A percentile compares a stretch with the other conserved stretches of the same genome.
phyloP scores from a whole-genome alignment of 2,329 filamentous ascomycete species.

The Westerdykella aurantiaca region DNA sequence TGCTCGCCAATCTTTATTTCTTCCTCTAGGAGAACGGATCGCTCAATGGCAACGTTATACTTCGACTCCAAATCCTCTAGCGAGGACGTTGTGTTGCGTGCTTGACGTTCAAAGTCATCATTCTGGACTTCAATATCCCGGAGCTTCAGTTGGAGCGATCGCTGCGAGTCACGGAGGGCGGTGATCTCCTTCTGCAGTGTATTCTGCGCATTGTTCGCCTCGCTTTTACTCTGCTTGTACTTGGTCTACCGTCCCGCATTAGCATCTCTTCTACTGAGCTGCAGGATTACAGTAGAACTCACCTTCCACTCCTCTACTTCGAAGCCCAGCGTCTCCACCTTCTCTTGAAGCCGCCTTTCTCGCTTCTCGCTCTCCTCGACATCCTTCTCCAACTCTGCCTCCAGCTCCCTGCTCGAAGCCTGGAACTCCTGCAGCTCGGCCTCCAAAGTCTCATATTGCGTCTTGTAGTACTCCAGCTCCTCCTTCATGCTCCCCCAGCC shows the following conservation, averaged over 20 bases:
- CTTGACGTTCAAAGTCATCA: conserved; percentile 96
- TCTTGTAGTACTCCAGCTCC: conserved; percentile 88
- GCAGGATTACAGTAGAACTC: conserved; percentile 28
- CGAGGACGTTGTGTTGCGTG: conserved; percentile 89
- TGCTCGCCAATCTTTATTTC: conserved; percentile 88
- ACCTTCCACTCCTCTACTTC: conserved; percentile 99
- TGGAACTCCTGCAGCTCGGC: conserved; percentile 90
- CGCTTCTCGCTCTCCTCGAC: conserved; percentile 92
- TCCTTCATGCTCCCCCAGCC: conserved; percentile 52
- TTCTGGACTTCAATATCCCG: conserved; percentile 97
- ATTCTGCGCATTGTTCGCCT: conserved; percentile 79
- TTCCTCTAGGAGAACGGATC: conserved; percentile 88
- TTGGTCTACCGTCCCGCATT: conserved; percentile 59
- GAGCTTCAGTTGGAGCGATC: conserved; percentile 73
- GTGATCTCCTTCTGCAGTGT: conserved; percentile 94
- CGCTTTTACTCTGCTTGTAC: conserved; percentile 89
- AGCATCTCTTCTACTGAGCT: conserved; percentile 2
- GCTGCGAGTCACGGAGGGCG: conserved; percentile 74
- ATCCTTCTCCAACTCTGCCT: conserved; percentile 92
- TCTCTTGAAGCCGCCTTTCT: conserved; percentile 78
- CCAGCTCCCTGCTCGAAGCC: conserved; percentile 85
- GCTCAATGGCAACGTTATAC: conserved; percentile 90
- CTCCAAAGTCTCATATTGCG: conserved; percentile 89
- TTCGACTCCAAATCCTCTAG: conserved; percentile 96
- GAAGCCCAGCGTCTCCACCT: conserved; percentile 75